phyloP scores from a whole-genome alignment of 2,329 filamentous ascomycete species.

The Xylariaceae sp. region DNA sequence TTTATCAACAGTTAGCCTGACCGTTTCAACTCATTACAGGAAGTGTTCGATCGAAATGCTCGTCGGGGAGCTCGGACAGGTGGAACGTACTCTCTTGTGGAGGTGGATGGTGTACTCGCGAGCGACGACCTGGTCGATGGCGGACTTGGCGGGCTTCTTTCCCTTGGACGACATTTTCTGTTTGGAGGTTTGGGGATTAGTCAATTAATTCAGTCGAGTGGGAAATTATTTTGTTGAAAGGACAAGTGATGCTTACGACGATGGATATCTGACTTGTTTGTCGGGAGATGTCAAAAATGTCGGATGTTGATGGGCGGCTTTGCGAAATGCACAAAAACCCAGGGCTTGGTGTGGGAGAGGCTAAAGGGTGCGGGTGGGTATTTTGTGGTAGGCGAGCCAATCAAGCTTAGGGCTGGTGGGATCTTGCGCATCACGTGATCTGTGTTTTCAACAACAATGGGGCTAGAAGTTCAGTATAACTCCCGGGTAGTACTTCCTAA shows the following conservation, averaged over 20 bases:
- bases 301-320: constrained; percentile 23
- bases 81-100: constrained; percentile 89
- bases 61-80: constrained; percentile 4
- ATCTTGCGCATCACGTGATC: constrained; percentile 14
- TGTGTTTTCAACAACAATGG: constrained; percentile 12
- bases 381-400: constrained; percentile 30
- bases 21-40: no score
- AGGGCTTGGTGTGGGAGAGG: constrained; percentile 24
- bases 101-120: constrained; percentile 99
- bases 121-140: constrained; percentile 97
- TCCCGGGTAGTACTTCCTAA: constrained; percentile 1
- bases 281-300: constrained; percentile 24
- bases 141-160: constrained; percentile 75
- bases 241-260: constrained; percentile 23
- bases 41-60: no score
- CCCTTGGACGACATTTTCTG: constrained; percentile 59
- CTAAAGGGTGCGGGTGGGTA: constrained; percentile 25
- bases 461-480: constrained; percentile 1
- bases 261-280: constrained; percentile 24
- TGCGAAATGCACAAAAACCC: constrained; percentile 28
- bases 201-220: constrained; percentile 8
- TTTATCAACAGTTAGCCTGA: constrained; percentile 43
- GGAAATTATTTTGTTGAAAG: constrained; percentile 2
- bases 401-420: constrained; percentile 23
- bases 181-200: constrained; percentile 10